Evolutionary conservation across 352 stramenopile genomes (phyloP), one percentile per base, ranked within the genome.

Genomic region (Phytopythium helicoides): DNA sequence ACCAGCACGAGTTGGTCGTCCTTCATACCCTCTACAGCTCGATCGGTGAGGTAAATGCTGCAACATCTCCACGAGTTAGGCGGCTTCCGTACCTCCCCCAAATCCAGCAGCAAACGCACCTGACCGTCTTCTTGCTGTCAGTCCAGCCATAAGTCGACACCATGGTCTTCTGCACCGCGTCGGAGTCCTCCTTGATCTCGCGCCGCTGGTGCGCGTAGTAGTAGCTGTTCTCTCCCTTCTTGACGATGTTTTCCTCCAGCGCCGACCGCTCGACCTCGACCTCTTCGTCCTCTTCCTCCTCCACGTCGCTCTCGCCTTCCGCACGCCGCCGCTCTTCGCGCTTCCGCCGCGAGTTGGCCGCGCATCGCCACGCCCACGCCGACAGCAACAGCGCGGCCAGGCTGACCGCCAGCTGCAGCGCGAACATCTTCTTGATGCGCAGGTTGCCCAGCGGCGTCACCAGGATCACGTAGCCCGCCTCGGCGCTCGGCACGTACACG

Each of bases 111-210:
- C 35, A 46, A 14, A 56, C 65, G 7, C 46, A 87, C 76, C 51
- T 83, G 40, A 94, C 68, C 21, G 62, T 83, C 51, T 79, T 72
- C 58, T 87, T 89, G 38, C 53, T 66, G 60, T 93, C 81, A 16
- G 68, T 87, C 84, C 84, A 94, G 54, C 81, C 79, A 56, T 91
- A 94, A 12, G 78, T 81, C 21, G 81, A 90, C 22, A 89, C 73
- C 52, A 68, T 74, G 21, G 69, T 76, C 57, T 87, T 88, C 22
- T 66, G 68, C 38, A 76, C 48, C 33, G 57, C 53, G 23, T 69
- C 48, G 15, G 39, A 35, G 21, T 68, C 51, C 9, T 48, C 47
- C 19, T 56, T 33, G 23, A 56, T 52, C 25, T 70, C 60, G 50
- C 58, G 69, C 16, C 44, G 63, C 54, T 84, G 55, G 65, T 89